Evolutionary conservation across 2,329 filamentous ascomycete genomes (phyloP), one percentile per base, ranked within the genome.

Genomic region (Ophiostoma quercus): DNA sequence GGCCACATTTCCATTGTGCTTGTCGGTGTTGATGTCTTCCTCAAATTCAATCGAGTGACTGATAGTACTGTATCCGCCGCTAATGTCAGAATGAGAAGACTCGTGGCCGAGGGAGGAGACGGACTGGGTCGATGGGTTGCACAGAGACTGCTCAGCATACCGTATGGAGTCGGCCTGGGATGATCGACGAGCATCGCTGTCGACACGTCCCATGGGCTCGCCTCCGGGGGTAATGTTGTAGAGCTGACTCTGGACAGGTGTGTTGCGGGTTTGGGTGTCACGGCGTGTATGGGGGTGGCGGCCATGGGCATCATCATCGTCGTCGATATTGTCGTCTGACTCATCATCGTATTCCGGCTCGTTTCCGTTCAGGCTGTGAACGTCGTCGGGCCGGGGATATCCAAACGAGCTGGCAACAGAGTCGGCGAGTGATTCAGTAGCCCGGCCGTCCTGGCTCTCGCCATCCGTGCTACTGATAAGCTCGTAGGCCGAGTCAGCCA

Each of bases 401-500:
- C 76, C 69, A 67, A 72, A 65, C 3, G 72, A 74, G 68, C 73
- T 75, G 34, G 72, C 63, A 3, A 74, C 66, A 22, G 82, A 84
- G 73, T 82, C 84, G 39, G 69, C 65, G 1, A 74, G 54, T 25
- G 82, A 84, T 73, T 83, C 84, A 57, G 82, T 79, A 71, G 80
- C 78, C 70, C 78, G 79, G 68, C 78, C 83, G 69, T 84, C 83
- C 73, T 85, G 82, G 72, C 82, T 84, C 73, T 85, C 84, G 72
- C 80, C 82, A 72, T 87, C 85, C 69, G 82, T 83, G 74, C 79
- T 80, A 69, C 80, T 79, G 76, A 88, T 83, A 66, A 88, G 78
- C 75, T 87, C 85, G 76, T 85, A 88, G 71, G 84, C 80, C 69
- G 85, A 85, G 74, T 86, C 85, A 75, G 81, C 78, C 75, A 87